A percentile compares a stretch with the other conserved stretches of the same genome.
Conservation (phyloP, 345 rosid genomes). For the Syzygium jambos region DNA sequence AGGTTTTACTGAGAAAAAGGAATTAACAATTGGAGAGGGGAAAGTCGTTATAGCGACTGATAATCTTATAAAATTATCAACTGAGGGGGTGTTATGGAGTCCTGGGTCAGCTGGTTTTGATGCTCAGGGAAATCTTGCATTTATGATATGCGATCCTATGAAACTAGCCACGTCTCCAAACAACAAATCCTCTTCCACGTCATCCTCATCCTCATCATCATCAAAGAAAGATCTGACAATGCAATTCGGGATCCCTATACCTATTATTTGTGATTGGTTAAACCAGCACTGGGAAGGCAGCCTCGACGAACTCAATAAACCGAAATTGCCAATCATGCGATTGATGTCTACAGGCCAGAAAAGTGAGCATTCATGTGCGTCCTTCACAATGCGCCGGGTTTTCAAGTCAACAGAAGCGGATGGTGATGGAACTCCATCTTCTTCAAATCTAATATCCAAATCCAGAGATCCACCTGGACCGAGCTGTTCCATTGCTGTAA, state of each 20-base stretch:
- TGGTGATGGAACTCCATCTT: conserved; percentile 40
- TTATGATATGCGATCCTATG: conserved; percentile 98
- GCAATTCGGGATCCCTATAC: conserved; percentile 95
- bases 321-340: conserved; percentile 77
- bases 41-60: conserved; percentile 92
- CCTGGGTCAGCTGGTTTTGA: conserved; percentile 98
- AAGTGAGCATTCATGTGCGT: conserved; percentile 81
- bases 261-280: conserved; percentile 87
- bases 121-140: conserved; percentile 83
- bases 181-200: conserved; percentile 52
- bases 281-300: conserved; percentile 99
- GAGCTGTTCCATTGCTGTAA: conserved; percentile 23
- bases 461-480: conserved; percentile 31
- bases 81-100: conserved; percentile 67
- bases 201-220: conserved; percentile 57
- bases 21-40: conserved; percentile 72
- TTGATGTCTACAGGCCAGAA: conserved; percentile 89
- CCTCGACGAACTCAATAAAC: conserved; percentile 79
- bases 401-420: conserved; percentile 56
- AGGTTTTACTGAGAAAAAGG: conserved; percentile 58
- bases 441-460: conserved; percentile 33
- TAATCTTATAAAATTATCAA: conserved; percentile 81
- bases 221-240: conserved; percentile 53
- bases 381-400: conserved; percentile 73
- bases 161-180: conserved; percentile 86